Conservation (phyloP, 768 basidiomycete genomes). For the Zangia roseola region DNA sequence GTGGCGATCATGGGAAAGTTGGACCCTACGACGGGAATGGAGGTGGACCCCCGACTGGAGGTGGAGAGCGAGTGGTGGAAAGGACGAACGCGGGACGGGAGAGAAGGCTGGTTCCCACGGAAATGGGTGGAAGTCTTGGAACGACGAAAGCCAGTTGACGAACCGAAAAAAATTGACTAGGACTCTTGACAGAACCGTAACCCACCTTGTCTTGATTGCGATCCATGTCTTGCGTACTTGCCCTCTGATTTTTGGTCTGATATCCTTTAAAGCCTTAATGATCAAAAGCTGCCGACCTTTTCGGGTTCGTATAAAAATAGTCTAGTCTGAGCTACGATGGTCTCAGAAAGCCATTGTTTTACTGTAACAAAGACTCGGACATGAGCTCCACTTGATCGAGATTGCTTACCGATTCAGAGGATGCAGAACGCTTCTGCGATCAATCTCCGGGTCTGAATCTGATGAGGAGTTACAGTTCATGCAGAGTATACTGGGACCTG, state of each 20-base stretch:
- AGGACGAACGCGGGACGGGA: constrained; percentile 87
- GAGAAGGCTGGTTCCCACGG: constrained; percentile 92
- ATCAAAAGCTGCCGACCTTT: too few relatives aligned
- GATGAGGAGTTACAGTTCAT: too few relatives aligned
- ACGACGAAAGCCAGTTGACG: constrained; percentile 37
- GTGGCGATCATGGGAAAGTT: constrained; percentile 87
- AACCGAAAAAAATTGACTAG: constrained; percentile 42
- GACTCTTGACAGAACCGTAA: background rate
- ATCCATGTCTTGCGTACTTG: background rate
- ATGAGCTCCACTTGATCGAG: too few relatives aligned
- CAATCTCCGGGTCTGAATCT: too few relatives aligned
- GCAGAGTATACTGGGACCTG: too few relatives aligned
- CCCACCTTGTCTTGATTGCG: background rate
- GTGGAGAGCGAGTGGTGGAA: constrained; percentile 86
- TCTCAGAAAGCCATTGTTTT: too few relatives aligned
- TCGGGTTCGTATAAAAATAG: too few relatives aligned
- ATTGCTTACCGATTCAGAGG: too few relatives aligned
- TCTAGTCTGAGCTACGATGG: too few relatives aligned
- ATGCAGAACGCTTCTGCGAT: too few relatives aligned
- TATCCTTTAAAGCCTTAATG: too few relatives aligned
- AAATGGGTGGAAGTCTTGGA: constrained; percentile 82
- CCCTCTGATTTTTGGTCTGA: background rate
- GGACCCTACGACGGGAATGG: constrained; percentile 64
- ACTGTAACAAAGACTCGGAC: too few relatives aligned
- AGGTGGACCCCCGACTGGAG: constrained; percentile 65